Conservation (phyloP, 345 rosid genomes). For the Murraya koenigii region DNA sequence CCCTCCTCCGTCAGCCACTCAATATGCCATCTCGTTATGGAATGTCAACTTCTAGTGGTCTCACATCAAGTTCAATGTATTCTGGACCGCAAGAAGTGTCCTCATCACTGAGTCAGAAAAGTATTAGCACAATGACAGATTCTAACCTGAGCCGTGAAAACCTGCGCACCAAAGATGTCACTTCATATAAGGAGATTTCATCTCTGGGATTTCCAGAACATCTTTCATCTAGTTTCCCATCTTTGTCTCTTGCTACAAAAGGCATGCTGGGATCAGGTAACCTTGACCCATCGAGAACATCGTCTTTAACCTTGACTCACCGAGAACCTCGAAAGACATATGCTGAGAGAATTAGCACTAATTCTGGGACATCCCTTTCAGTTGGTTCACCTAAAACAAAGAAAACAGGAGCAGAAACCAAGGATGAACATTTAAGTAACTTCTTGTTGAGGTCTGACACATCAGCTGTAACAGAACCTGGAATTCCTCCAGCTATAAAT, state of each 20-base stretch:
- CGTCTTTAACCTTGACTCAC: constrained; percentile 34
- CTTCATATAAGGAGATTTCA: constrained; percentile 44
- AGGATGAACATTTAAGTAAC: constrained; percentile 62
- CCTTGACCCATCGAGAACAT: constrained; percentile 50
- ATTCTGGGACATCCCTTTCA: constrained; percentile 55
- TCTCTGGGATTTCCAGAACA: constrained; percentile 53
- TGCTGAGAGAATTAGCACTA: constrained; percentile 85
- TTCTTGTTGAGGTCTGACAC: constrained; percentile 61
- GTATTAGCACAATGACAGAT: constrained; percentile 38
- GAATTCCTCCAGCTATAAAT: constrained; percentile 50
- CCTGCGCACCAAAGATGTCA: constrained; percentile 48
- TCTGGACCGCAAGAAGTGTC: constrained; percentile 67
- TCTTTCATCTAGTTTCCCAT: constrained; percentile 50
- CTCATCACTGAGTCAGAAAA: constrained; percentile 48
- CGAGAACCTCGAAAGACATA: constrained; percentile 56
- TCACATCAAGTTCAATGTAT: constrained; percentile 59
- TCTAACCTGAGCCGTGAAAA: constrained; percentile 41
- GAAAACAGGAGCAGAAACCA: constrained; percentile 89
- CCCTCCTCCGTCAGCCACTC: constrained; percentile 47
- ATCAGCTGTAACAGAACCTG: constrained; percentile 45
- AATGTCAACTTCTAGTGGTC: constrained; percentile 44
- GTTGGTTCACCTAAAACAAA: constrained; percentile 78
- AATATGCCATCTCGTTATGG: constrained; percentile 65
- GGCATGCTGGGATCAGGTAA: constrained; percentile 42
- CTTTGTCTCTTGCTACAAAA: constrained; percentile 41